Evolutionary conservation across 2,329 filamentous ascomycete genomes (phyloP).

Genomic region (Alternaria infectoria): DNA sequence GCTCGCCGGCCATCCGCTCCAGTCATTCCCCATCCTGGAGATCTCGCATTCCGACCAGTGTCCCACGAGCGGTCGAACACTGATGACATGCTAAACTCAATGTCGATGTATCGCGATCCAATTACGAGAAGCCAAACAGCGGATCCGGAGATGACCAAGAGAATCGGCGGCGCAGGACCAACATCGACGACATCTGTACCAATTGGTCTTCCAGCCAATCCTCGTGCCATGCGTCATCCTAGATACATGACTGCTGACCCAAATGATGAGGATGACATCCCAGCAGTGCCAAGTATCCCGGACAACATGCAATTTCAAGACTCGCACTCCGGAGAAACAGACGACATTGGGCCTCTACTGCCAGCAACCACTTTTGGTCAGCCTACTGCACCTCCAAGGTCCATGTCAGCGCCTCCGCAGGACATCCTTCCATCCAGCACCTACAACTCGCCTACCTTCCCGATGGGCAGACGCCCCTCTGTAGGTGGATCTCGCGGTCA

Average conservation of each 20-base stretch:
- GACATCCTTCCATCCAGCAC: conserved; percentile 37
- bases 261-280: conserved; percentile 56
- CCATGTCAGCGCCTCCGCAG: conserved; percentile 58
- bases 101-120: conserved; percentile 43
- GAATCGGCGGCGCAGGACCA: conserved; percentile 39
- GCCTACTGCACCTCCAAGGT: conserved; percentile 46
- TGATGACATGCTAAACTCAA: conserved; percentile 50
- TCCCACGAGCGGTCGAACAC: conserved; percentile 45
- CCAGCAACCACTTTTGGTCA: conserved; percentile 57
- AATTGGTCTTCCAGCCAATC: conserved; percentile 86
- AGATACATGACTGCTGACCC: conserved; percentile 69
- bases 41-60: conserved; percentile 49
- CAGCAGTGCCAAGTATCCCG: conserved; percentile 64
- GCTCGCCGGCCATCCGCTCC: conserved; percentile 81
- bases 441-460: conserved; percentile 35
- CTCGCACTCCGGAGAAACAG: conserved; percentile 39
- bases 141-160: conserved; percentile 60
- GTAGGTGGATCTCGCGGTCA: conserved; percentile 45
- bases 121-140: conserved; percentile 69
- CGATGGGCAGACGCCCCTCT: conserved; percentile 46
- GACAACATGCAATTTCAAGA: conserved; percentile 49
- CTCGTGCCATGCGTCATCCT: conserved; percentile 84
- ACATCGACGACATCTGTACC: conserved; percentile 60
- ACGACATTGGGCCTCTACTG: conserved; percentile 55
- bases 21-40: conserved; percentile 75